These are phyloP conservation scores for Bryoerythrophyllum caledonicum DNA, from an alignment of 225 moss, liverwort and hornwort species.

Conservation along the genomic window DNA sequence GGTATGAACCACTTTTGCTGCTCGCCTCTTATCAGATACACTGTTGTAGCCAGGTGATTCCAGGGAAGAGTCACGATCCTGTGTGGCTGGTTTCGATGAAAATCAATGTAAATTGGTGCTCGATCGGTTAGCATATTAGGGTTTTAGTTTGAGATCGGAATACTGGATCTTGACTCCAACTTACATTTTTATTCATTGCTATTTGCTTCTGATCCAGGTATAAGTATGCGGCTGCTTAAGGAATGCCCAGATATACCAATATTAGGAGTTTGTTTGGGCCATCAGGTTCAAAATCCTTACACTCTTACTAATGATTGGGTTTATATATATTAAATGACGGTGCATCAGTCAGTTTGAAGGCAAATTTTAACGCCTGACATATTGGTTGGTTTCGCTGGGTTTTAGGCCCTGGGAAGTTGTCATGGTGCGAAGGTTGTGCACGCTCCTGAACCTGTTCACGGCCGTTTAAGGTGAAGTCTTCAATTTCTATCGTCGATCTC, in stretches of 20 bases:
- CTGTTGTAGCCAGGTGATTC: background rate
- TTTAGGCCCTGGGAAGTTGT: conserved; percentile 85
- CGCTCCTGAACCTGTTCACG: conserved; percentile 97
- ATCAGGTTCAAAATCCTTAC: conserved; percentile 63
- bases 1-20: conserved; percentile 48
- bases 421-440: conserved; percentile 89
- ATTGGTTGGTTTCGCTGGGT: conserved; percentile 29
- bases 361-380: conserved; percentile 7
- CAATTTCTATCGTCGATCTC: background rate
- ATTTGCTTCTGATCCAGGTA: conserved; percentile 45
- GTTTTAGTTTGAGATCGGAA: conserved; percentile 12
- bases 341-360: conserved; percentile 9
- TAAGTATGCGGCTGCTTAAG: conserved; percentile 75
- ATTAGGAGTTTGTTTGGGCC: conserved; percentile 94
- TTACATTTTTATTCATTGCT: background rate
- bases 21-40: background rate
- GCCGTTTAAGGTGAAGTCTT: conserved; percentile 77
- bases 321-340: background rate
- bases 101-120: background rate
- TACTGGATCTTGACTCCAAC: conserved; percentile 6
- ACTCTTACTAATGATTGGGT: conserved; percentile 12
- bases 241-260: conserved; percentile 94
- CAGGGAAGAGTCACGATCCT: background rate
- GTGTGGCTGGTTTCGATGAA: background rate
- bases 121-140: background rate